A percentile compares a stretch with the other conserved stretches of the same genome.
phyloP scores from a whole-genome alignment of 768 basidiomycete species.

The Trametes maxima region DNA sequence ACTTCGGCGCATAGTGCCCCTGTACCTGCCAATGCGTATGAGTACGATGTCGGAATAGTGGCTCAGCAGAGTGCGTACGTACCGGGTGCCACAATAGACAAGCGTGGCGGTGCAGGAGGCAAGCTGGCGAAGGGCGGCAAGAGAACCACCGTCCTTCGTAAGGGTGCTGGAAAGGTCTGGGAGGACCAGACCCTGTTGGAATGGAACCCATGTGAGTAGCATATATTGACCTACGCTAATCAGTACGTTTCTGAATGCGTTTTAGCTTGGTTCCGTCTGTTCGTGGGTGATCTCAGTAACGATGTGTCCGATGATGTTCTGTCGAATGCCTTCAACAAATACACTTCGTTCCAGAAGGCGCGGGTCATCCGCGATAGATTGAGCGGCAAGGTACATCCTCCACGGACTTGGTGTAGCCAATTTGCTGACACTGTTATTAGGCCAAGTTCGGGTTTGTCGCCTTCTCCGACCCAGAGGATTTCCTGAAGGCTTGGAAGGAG shows the following conservation, averaged over 20 bases:
- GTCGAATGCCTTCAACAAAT: conserved; percentile 90
- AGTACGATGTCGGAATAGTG: conserved; percentile 89
- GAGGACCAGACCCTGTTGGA: conserved; percentile 97
- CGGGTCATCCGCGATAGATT: conserved; percentile 93
- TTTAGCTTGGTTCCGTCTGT: conserved; percentile 94
- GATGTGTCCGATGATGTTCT: conserved; percentile 97
- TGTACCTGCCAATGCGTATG: conserved; percentile 88
- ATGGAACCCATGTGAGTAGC: conserved; percentile 91
- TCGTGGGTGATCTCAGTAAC: conserved; percentile 97
- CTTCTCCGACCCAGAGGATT: conserved; percentile 98
- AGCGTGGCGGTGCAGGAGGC: conserved; percentile 82
- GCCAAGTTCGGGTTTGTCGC: conserved; percentile 98
- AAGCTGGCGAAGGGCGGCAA: conserved; percentile 90
- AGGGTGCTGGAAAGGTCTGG: conserved; percentile 97
- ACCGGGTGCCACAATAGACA: conserved; percentile 88
- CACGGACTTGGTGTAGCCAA: conserved; percentile 3
- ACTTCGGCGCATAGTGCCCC: conserved; percentile 71
- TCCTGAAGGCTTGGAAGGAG: conserved; percentile 98
- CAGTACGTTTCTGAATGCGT: neutral
- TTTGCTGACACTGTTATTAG: conserved; percentile 41
- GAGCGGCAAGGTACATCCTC: conserved; percentile 78
- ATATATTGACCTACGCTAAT: neutral
- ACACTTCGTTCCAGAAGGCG: conserved; percentile 91
- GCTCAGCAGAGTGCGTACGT: conserved; percentile 93
- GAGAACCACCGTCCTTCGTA: conserved; percentile 89